phyloP scores from a whole-genome alignment of 352 stramenopile genomes.

The Pythium scleroteichum region DNA sequence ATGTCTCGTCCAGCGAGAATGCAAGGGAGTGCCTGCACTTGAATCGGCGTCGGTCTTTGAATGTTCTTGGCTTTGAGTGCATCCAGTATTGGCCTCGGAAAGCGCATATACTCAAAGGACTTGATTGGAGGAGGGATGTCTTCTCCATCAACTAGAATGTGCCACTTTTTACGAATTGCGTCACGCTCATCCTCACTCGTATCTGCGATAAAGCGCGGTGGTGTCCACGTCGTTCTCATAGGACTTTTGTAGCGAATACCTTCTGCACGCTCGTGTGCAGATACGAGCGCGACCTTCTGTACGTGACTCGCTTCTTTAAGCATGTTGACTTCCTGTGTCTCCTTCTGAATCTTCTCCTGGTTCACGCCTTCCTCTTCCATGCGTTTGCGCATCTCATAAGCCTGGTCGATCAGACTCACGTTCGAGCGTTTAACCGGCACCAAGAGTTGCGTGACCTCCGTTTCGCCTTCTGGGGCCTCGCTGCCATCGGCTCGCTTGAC shows the following conservation, averaged over 20 bases:
- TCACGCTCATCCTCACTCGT: slow-evolving; percentile 90
- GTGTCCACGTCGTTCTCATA: slow-evolving; percentile 92
- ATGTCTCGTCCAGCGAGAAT: slow-evolving; percentile 96
- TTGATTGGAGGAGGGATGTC: slow-evolving; percentile 96
- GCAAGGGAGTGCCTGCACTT: slow-evolving; percentile 98
- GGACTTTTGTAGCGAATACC: slow-evolving; percentile 91
- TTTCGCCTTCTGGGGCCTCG: slow-evolving; percentile 11
- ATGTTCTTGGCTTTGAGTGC: slow-evolving; percentile 96
- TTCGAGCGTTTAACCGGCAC: slow-evolving; percentile 44
- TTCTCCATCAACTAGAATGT: slow-evolving; percentile 97
- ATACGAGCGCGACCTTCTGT: slow-evolving; percentile 95
- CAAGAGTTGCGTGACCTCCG: slow-evolving; percentile 3
- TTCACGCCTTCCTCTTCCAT: slow-evolving; percentile 79
- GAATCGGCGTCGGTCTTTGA: slow-evolving; percentile 96
- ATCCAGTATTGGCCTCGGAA: slow-evolving; percentile 92
- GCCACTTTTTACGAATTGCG: slow-evolving; percentile 96
- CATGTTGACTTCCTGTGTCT: slow-evolving; percentile 90
- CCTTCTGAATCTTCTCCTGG: slow-evolving; percentile 75
- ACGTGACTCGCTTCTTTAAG: slow-evolving; percentile 95
- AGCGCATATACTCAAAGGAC: slow-evolving; percentile 97
- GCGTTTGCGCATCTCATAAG: slow-evolving; percentile 82
- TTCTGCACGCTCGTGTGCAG: slow-evolving; percentile 90
- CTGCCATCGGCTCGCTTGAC: not conserved
- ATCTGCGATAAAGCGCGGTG: slow-evolving; percentile 82
- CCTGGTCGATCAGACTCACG: slow-evolving; percentile 80